Evolutionary conservation across 2,329 filamentous ascomycete genomes (phyloP).

Genomic region (Trichoderma sp.): DNA sequence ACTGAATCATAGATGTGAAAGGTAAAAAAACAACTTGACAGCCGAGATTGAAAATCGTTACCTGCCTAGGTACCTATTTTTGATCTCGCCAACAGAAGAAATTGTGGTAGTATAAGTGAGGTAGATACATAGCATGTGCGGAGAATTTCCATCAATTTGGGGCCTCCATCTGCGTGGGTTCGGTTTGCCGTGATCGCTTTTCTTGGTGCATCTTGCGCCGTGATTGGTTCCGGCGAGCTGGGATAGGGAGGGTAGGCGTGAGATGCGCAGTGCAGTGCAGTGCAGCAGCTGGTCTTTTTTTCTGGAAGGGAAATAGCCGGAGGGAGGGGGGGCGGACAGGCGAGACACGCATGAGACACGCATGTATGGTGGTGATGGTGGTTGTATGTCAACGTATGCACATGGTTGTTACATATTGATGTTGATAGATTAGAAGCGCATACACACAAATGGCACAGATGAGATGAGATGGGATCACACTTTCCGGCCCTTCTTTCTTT

Average conservation of each 20-base stretch:
- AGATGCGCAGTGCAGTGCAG: constrained; percentile 5
- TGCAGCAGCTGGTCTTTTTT: neutral
- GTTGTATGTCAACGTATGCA: neutral
- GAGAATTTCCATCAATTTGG: neutral
- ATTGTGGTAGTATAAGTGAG: neutral
- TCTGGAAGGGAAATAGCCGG: neutral
- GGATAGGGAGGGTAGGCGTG: constrained; percentile 21
- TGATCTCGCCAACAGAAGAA: no score
- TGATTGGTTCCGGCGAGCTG: constrained; percentile 22
- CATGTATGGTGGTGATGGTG: constrained; percentile 1
- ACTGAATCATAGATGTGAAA: neutral
- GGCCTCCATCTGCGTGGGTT: neutral
- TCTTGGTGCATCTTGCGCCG: neutral
- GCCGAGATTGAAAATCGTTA: neutral
- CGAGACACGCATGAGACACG: constrained; percentile 18
- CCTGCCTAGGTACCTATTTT: neutral
- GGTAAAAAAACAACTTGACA: neutral
- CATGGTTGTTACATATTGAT: neutral
- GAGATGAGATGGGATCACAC: neutral
- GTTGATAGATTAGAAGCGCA: no score
- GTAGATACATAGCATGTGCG: neutral
- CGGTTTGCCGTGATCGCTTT: neutral
- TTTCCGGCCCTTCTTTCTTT: neutral
- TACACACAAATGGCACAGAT: neutral
- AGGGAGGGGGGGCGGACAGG: neutral